These are phyloP conservation scores for Xanthoconium purpureum DNA, from an alignment of 768 basidiomycete genomes.

Conservation along the genomic window DNA sequence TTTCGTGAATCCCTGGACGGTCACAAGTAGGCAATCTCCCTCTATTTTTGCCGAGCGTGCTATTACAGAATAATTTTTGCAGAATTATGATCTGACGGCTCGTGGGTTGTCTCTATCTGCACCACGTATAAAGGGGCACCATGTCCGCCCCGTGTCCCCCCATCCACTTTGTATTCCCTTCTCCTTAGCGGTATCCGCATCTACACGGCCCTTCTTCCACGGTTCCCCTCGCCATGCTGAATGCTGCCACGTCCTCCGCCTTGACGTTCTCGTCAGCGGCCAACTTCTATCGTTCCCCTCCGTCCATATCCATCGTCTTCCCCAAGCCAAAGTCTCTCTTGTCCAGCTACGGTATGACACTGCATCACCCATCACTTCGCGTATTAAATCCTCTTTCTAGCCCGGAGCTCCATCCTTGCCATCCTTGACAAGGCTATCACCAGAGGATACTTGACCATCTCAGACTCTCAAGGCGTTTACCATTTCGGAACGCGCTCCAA, in stretches of 20 bases:
- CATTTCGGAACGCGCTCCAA: constrained; percentile 58
- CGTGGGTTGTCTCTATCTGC: constrained; percentile 23
- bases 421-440: constrained; percentile 57
- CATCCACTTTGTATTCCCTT: constrained; percentile 14
- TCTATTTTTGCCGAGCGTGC: constrained; percentile 31
- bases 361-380: neutral
- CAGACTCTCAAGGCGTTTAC: constrained; percentile 57
- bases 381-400: constrained; percentile 30
- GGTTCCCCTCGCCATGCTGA: constrained; percentile 24
- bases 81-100: constrained; percentile 19
- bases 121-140: constrained; percentile 32
- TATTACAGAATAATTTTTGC: constrained; percentile 28
- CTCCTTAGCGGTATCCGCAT: neutral
- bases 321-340: constrained; percentile 31
- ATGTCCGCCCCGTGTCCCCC: constrained; percentile 4
- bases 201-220: neutral
- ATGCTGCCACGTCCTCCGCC: constrained; percentile 30
- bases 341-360: constrained; percentile 25
- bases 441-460: constrained; percentile 57
- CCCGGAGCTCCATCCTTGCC: constrained; percentile 57
- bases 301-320: constrained; percentile 29
- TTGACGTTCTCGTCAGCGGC: constrained; percentile 30
- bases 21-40: constrained; percentile 31
- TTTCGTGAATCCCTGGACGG: constrained; percentile 34
- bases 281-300: constrained; percentile 33